Conservation (phyloP, 2,329 filamentous ascomycete genomes). For the Helotiales sp. region DNA sequence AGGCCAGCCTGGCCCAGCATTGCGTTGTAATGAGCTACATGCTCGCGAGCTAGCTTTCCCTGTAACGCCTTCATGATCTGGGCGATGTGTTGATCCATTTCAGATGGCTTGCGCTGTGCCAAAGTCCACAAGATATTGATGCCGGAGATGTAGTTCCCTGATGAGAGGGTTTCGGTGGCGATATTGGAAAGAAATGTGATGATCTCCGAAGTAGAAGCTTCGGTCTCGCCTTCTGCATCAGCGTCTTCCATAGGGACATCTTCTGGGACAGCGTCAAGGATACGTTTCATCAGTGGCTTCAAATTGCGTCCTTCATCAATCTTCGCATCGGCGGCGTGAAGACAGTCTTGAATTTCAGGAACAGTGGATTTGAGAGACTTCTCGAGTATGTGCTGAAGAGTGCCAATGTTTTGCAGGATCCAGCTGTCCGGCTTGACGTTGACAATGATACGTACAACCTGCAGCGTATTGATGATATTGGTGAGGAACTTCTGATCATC, state of each 20-base stretch:
- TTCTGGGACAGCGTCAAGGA: slow-evolving; percentile 87
- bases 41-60: slow-evolving; percentile 87
- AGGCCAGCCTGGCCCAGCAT: slow-evolving; percentile 50
- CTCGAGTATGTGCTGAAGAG: slow-evolving; percentile 84
- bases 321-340: slow-evolving; percentile 73
- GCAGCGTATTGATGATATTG: slow-evolving; percentile 88
- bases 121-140: slow-evolving; percentile 94
- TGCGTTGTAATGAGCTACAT: slow-evolving; percentile 74
- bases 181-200: slow-evolving; percentile 81
- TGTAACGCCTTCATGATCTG: slow-evolving; percentile 93
- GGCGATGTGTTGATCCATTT: slow-evolving; percentile 86
- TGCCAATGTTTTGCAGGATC: slow-evolving; percentile 75
- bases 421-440: slow-evolving; percentile 88
- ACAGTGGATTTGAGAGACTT: slow-evolving; percentile 87
- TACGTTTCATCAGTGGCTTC: slow-evolving; percentile 73
- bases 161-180: slow-evolving; percentile 83
- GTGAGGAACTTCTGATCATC: slow-evolving; percentile 83
- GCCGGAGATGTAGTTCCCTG: slow-evolving; percentile 78
- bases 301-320: slow-evolving; percentile 70
- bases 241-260: slow-evolving; percentile 72
- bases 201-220: slow-evolving; percentile 83
- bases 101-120: slow-evolving; percentile 77
- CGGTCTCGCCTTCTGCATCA: slow-evolving; percentile 81
- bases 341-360: slow-evolving; percentile 88
- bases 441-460: slow-evolving; percentile 86